phyloP scores from a whole-genome alignment of 345 rosid genomes.

The Combretum micranthum region DNA sequence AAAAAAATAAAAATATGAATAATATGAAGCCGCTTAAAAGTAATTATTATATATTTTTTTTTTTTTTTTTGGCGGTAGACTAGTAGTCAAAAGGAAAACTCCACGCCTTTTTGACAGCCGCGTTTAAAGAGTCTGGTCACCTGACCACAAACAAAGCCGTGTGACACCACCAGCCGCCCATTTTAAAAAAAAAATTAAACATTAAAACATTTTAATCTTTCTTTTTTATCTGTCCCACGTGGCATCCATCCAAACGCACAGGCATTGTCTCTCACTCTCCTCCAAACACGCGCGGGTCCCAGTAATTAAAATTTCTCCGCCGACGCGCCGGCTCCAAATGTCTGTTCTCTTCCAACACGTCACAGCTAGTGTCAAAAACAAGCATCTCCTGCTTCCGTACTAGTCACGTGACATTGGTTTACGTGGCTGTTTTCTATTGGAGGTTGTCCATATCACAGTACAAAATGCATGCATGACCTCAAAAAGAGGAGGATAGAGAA shows the following conservation, averaged over 20 bases:
- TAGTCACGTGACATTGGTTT: conserved; percentile 15
- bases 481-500: not conserved
- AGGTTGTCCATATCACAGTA: conserved; percentile 10
- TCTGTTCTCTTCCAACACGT: conserved; percentile 18
- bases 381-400: conserved; percentile 5
- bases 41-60: too few species aligned
- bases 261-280: not conserved
- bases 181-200: not conserved
- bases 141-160: conserved; percentile 9
- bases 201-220: too few species aligned
- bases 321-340: conserved; percentile 23
- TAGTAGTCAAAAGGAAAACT: too few species aligned
- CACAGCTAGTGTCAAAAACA: too few species aligned
- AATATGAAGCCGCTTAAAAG: too few species aligned
- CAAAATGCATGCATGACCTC: conserved; percentile 2
- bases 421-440: conserved; percentile 14
- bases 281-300: not conserved
- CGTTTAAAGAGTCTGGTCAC: not conserved
- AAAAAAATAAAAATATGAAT: too few species aligned
- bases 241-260: conserved; percentile 12
- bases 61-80: too few species aligned
- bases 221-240: conserved; percentile 6
- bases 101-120: too few species aligned
- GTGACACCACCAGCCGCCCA: conserved; percentile 4
- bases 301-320: conserved; percentile 5